phyloP scores from a whole-genome alignment of 2,329 filamentous ascomycete species.

The Dryadomyces quercivorus region DNA sequence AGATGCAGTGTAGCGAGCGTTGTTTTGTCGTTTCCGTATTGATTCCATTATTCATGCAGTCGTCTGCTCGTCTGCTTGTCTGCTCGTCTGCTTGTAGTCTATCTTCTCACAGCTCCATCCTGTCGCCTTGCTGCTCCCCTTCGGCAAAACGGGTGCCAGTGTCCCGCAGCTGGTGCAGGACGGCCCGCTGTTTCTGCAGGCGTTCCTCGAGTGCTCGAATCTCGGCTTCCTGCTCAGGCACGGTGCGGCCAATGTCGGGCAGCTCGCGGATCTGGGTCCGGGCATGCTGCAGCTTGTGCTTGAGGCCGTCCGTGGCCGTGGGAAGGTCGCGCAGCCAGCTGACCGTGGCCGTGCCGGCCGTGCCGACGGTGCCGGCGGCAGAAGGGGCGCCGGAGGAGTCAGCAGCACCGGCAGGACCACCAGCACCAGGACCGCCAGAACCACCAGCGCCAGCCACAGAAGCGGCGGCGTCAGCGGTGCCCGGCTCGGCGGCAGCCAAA shows the following conservation, averaged over 20 bases:
- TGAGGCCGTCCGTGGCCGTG: slow-evolving; percentile 64
- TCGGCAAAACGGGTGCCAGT: slow-evolving; percentile 30
- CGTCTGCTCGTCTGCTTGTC: no score
- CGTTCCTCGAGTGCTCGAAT: slow-evolving; percentile 52
- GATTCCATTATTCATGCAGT: neutral
- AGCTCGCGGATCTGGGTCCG: slow-evolving; percentile 51
- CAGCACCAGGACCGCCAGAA: neutral
- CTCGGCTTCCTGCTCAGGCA: slow-evolving; percentile 60
- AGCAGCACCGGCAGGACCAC: no score
- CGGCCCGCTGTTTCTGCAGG: slow-evolving; percentile 48
- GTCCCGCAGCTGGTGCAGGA: slow-evolving; percentile 41
- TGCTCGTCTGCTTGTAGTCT: neutral
- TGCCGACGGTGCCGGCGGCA: slow-evolving; percentile 15
- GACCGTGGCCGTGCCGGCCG: slow-evolving; percentile 15
- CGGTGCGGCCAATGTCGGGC: slow-evolving; percentile 55
- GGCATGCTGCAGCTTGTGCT: slow-evolving; percentile 73
- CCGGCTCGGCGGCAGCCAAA: slow-evolving; percentile 17
- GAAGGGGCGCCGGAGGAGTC: neutral
- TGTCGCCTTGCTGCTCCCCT: slow-evolving; percentile 16
- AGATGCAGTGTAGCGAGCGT: neutral
- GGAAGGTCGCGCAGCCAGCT: slow-evolving; percentile 61
- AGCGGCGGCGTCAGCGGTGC: slow-evolving; percentile 4
- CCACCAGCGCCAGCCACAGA: no score
- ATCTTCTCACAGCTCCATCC: slow-evolving; percentile 24
- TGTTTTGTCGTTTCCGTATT: neutral